Percentiles rank a stretch among this genome's conserved stretches.
phyloP scores from a whole-genome alignment of 768 basidiomycete species.

The Xerocomellus intermedius region DNA sequence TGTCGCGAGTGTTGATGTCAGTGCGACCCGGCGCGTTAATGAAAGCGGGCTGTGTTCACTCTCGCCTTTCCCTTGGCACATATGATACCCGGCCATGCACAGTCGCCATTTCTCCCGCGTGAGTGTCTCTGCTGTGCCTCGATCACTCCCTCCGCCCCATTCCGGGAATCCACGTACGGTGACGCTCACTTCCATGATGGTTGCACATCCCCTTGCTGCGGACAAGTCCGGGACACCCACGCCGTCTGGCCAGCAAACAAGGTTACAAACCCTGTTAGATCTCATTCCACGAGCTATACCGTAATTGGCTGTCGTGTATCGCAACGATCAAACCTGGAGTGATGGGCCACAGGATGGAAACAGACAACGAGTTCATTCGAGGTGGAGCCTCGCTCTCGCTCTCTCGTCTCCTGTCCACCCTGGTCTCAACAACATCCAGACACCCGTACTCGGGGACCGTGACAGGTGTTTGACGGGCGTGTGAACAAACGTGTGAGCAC shows the following conservation, averaged over 20 bases:
- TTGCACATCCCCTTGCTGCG: not conserved
- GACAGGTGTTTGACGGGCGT: conserved; percentile 1
- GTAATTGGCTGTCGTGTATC: conserved; percentile 1
- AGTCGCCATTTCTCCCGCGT: not conserved
- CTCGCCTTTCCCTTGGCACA: no score
- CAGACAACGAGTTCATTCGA: not conserved
- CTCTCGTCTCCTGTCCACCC: not conserved
- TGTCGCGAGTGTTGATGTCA: conserved; percentile 1
- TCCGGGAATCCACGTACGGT: not conserved
- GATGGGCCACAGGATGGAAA: conserved; percentile 4
- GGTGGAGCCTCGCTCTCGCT: not conserved
- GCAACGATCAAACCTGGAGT: conserved; percentile 15
- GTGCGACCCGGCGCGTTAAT: conserved; percentile 10
- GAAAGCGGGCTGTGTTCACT: conserved; percentile 11
- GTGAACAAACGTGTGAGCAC: not conserved
- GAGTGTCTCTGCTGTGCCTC: not conserved
- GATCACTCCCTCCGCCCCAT: not conserved
- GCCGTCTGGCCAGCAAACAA: not conserved
- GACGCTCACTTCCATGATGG: not conserved
- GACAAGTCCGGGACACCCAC: not conserved
- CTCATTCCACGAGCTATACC: not conserved
- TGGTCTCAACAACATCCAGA: not conserved
- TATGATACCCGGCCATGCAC: conserved; percentile 3
- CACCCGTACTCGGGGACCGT: not conserved
- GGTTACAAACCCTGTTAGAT: not conserved